phyloP scores from a whole-genome alignment of 805 yeast species.

The Candida verbasci region DNA sequence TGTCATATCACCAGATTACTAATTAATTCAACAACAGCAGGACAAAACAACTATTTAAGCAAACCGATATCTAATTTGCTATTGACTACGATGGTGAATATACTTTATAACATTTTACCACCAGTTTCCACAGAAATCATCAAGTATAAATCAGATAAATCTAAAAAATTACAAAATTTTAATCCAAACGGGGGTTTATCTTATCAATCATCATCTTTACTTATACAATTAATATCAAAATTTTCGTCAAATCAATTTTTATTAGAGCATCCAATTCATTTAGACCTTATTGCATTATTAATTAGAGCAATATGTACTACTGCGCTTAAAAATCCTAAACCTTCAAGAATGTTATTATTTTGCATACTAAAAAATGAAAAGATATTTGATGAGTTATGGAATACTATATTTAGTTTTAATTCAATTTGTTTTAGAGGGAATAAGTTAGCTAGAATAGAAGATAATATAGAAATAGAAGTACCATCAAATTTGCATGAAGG shows the following conservation, averaged over 20 bases:
- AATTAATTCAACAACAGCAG: constrained; percentile 4
- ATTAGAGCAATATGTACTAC: constrained; percentile 53
- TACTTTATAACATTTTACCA: constrained; percentile 57
- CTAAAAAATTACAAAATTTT: constrained; percentile 22
- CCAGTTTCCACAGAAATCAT: constrained; percentile 25
- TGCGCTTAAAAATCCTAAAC: constrained; percentile 45
- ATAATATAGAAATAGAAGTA: background rate
- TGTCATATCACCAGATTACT: constrained; percentile 47
- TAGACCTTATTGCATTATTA: constrained; percentile 57
- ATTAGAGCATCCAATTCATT: constrained; percentile 36
- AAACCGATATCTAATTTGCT: constrained; percentile 26
- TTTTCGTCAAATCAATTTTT: constrained; percentile 35
- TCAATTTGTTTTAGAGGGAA: constrained; percentile 20
- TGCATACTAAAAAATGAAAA: constrained; percentile 41
- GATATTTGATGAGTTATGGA: constrained; percentile 31
- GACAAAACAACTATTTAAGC: constrained; percentile 8
- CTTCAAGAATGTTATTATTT: constrained; percentile 52
- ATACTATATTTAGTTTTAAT: constrained; percentile 25
- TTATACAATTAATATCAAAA: constrained; percentile 41
- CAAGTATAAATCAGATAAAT: constrained; percentile 12
- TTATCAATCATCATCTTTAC: constrained; percentile 43
- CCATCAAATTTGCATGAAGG: constrained; percentile 3
- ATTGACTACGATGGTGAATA: constrained; percentile 50
- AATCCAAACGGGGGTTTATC: constrained; percentile 43
- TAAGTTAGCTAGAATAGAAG: constrained; percentile 13